Evolutionary conservation across 768 basidiomycete species (phyloP), one percentile per base, ranked within the genome.

Genomic region (Agaricus bisporus): DNA sequence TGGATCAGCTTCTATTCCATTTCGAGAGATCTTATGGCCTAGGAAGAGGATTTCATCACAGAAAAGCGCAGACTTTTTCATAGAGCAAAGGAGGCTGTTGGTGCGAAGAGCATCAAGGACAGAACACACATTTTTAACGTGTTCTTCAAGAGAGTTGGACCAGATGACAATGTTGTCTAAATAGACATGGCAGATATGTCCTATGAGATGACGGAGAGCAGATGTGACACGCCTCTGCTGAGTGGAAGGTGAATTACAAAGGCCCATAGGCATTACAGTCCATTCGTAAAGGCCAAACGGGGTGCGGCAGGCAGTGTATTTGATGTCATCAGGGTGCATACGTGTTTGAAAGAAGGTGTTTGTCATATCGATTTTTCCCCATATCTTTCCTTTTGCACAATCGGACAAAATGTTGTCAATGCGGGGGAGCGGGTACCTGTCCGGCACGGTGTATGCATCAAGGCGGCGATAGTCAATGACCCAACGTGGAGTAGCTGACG

Each of bases 311-410:
- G 68, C 29, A 0, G 71, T 75, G 26, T 57, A 61, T 12, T 62
- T 56, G 2, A 63, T 51, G 32, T 66, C 56, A 25, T 65, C 57
- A 4, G 49, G n/a, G 14, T 57, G 69, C 62, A 29, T 73, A 66
- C 14, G 68, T 71, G 72, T 69, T 20, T 65, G 65, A 29, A 65
- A 66, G 22, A 64, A 67, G 3, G 56, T 45, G 38, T 67, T 57
- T 7, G 68, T 74, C 67, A 74, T 73, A 42, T 77, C 68, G 1
- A 77, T 63, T n/a, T 66, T 71, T 0, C 60, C 66, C 54, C 65
- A 77, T 0, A 73, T 59, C 18, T 63, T 66, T 0, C 72, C 73
- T 44, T 68, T 66, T 0, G 63, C 66, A 52, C 68, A 71, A 45
- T 73, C 69, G 1, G 47, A 71, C 8, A 64, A 52, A 5, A 60